phyloP scores from a whole-genome alignment of 208 protist species.

The Jaenimonas drosophilae region DNA sequence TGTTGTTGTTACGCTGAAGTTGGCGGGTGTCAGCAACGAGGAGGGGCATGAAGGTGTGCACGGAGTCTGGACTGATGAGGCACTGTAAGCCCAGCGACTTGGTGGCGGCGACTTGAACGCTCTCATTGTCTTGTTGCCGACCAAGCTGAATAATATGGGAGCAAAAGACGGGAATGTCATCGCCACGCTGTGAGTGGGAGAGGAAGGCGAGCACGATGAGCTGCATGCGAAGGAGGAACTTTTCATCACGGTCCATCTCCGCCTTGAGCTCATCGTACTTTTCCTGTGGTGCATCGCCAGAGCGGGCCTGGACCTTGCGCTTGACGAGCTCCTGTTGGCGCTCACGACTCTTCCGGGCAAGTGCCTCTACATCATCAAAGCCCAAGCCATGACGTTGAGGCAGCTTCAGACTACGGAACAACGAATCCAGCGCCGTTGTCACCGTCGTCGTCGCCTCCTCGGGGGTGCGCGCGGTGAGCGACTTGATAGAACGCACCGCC shows the following conservation, averaged over 20 bases:
- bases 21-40: conserved; percentile 59
- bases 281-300: conserved; percentile 30
- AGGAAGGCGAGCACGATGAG: conserved; percentile 79
- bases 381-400: conserved; percentile 64
- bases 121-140: conserved; percentile 59
- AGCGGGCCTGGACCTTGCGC: conserved; percentile 36
- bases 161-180: conserved; percentile 67
- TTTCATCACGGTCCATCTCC: conserved; percentile 82
- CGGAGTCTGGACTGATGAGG: conserved; percentile 74
- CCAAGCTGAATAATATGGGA: conserved; percentile 84
- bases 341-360: conserved; percentile 75
- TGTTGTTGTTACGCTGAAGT: conserved; percentile 1
- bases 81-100: conserved; percentile 75
- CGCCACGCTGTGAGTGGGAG: conserved; percentile 66
- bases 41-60: conserved; percentile 87
- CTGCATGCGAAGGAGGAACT: conserved; percentile 87
- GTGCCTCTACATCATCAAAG: conserved; percentile 83
- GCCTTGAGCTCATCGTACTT: conserved; percentile 58
- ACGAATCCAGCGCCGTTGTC: conserved; percentile 61
- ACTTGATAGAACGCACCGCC: conserved; percentile 58
- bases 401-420: conserved; percentile 75
- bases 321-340: conserved; percentile 69
- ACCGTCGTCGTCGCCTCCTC: conserved; percentile 78
- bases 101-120: conserved; percentile 65
- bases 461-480: conserved; percentile 56